Evolutionary conservation across 208 protist genomes (phyloP), one percentile per base, ranked within the genome.

Genomic region (Wallacemonas rigidus): DNA sequence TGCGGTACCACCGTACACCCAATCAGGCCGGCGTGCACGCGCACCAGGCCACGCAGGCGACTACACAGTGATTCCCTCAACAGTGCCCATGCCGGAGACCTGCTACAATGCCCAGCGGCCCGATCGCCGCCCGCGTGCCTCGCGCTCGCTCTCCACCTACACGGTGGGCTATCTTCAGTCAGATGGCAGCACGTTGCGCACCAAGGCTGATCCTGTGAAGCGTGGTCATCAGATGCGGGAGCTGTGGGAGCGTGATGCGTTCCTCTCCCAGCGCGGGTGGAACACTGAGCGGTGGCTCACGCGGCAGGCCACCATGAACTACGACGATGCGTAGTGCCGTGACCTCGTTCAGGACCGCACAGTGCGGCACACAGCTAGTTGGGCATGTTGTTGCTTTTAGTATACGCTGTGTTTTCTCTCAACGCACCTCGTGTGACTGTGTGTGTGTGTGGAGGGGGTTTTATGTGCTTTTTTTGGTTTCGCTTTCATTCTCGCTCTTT

Each of bases 191-290:
- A 91, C 90, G 56, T 74, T 92, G 67, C 75, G 76, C 17, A 71
- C 67, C 15, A 75, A 78, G 53, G 75, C 88, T 0, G 91, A 95
- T 71, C 86, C 86, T 12, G 88, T 95, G 55, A 72, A 67, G 56
- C 88, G 91, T 11, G 88, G 88, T 2, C 73, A 87, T 75, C 82
- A 92, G 57, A 92, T 95, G 88, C 86, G 91, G 2, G 65, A 81
- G 43, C 56, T 92, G 35, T 95, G 91, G 88, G 67, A 69, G n/a
- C 72, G 76, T 12, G 91, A 95, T 55, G 67, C 55, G 9, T 95
- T 95, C 55, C 75, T 95, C 9, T 61, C 72, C 26, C 81, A 91
- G 68, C 78, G 81, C 3, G 70, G 72, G 6, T 58, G 78, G 6
- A 76, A 74, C 69, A 72, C 82, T 7, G 77, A 83, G 47, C 69